phyloP scores from a whole-genome alignment of 1,139 yeast genomes.

The Pichia kudriavzevii region DNA sequence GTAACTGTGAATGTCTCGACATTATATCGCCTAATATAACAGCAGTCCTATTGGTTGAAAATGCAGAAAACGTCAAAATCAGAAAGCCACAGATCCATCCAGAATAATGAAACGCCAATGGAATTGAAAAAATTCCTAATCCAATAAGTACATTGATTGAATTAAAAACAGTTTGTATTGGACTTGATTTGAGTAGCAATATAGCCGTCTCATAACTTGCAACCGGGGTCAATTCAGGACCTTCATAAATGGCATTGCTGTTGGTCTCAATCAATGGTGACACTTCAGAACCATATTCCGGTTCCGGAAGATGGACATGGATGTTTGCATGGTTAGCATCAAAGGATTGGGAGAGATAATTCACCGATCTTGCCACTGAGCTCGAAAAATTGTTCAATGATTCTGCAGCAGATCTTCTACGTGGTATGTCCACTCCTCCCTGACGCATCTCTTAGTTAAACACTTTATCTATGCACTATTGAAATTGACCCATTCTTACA shows the following conservation, averaged over 20 bases:
- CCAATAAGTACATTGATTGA: conserved; percentile 83
- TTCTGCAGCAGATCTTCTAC: no score
- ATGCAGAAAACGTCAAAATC: conserved; percentile 49
- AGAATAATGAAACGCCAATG: conserved; percentile 68
- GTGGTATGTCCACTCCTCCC: no score
- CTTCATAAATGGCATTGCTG: no score
- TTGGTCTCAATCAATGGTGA: no score
- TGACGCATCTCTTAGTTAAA: no score
- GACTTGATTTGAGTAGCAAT: conserved; percentile 76
- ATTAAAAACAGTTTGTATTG: conserved; percentile 82
- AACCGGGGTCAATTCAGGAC: no score
- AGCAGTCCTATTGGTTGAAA: conserved; percentile 67
- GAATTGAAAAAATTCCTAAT: conserved; percentile 76
- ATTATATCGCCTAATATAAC: conserved; percentile 51
- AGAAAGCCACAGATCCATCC: conserved; percentile 72
- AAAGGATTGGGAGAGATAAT: conserved; percentile 20
- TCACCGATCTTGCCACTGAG: conserved; percentile 25
- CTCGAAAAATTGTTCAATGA: conserved; percentile 27
- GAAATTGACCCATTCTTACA: no score
- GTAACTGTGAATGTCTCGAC: conserved; percentile 68
- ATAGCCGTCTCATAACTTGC: conserved; percentile 8
- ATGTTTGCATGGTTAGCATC: conserved; percentile 10
- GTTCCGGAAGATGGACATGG: no score
- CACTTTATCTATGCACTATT: no score
- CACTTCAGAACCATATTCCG: no score